phyloP scores from a whole-genome alignment of 805 yeast genomes.

The Kodamaea nitidulidarum region DNA sequence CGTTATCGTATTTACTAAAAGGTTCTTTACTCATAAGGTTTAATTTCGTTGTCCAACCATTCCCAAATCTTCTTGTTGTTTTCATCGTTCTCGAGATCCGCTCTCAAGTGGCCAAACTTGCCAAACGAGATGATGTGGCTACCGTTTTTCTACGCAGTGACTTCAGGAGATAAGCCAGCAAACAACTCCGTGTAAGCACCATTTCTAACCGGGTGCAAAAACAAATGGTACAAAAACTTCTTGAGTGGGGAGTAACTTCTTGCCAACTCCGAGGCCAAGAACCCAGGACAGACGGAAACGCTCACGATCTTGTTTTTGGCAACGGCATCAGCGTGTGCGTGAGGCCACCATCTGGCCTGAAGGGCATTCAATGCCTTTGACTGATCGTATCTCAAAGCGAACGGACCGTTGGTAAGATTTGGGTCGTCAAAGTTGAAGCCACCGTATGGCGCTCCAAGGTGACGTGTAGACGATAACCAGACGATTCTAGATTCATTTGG shows the following conservation, averaged over 20 bases:
- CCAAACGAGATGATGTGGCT: conserved; percentile 38
- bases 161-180: conserved; percentile 39
- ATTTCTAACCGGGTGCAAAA: conserved; percentile 20
- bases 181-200: conserved; percentile 46
- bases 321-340: conserved; percentile 19
- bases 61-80: conserved; percentile 31
- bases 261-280: conserved; percentile 30
- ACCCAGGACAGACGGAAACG: conserved; percentile 41
- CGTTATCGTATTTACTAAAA: no score
- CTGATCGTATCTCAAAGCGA: conserved; percentile 36
- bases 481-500: conserved; percentile 35
- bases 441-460: conserved; percentile 21
- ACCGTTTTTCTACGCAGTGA: conserved; percentile 29
- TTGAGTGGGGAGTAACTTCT: conserved; percentile 19
- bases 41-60: conserved; percentile 25
- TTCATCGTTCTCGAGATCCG: conserved; percentile 33
- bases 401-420: conserved; percentile 4
- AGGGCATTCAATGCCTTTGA: conserved; percentile 40
- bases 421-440: conserved; percentile 34
- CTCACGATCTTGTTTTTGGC: conserved; percentile 24
- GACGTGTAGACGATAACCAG: conserved; percentile 43
- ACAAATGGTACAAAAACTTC: neutral
- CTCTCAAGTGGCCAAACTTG: conserved; percentile 24
- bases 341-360: conserved; percentile 34
- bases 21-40: neutral